Evolutionary conservation across 2,329 filamentous ascomycete species (phyloP).

Genomic region (Neopestalotiopsis rosae): DNA sequence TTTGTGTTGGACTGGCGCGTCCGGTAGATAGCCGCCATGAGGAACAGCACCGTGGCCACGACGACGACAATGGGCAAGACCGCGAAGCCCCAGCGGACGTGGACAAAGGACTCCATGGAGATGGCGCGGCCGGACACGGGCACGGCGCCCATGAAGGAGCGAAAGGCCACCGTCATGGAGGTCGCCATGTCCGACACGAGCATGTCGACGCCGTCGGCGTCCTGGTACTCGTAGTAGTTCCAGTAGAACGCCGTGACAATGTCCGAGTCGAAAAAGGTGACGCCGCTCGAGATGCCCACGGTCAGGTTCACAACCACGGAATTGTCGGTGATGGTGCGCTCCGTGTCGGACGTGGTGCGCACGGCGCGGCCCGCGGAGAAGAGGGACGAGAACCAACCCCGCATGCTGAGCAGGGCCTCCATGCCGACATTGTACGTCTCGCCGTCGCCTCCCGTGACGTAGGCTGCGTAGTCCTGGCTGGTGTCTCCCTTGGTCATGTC

Average conservation of each 20-base stretch:
- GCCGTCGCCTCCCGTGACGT: slow-evolving; percentile 24
- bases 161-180: slow-evolving; percentile 41
- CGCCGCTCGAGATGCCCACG: slow-evolving; percentile 37
- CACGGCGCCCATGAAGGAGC: slow-evolving; percentile 33
- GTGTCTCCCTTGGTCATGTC: slow-evolving; percentile 22
- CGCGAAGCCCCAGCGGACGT: slow-evolving; percentile 42
- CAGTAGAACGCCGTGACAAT: slow-evolving; percentile 45
- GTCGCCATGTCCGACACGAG: slow-evolving; percentile 40
- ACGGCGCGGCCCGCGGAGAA: slow-evolving; percentile 36
- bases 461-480: slow-evolving; percentile 26
- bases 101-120: slow-evolving; percentile 37
- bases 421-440: slow-evolving; percentile 30
- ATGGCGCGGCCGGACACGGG: slow-evolving; percentile 35
- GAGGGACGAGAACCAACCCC: slow-evolving; percentile 36
- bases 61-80: slow-evolving; percentile 38
- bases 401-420: slow-evolving; percentile 36
- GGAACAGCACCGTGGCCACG: slow-evolving; percentile 34
- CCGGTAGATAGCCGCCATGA: slow-evolving; percentile 32
- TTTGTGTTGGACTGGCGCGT: slow-evolving; percentile 31
- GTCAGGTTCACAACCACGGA: slow-evolving; percentile 38
- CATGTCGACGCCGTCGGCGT: slow-evolving; percentile 35
- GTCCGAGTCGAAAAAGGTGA: slow-evolving; percentile 41
- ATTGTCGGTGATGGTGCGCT: slow-evolving; percentile 32
- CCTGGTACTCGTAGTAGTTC: slow-evolving; percentile 43
- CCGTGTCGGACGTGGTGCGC: slow-evolving; percentile 31